Evolutionary conservation across 257 asterid genomes (phyloP).

Genomic region (Cruciata laevipes): DNA sequence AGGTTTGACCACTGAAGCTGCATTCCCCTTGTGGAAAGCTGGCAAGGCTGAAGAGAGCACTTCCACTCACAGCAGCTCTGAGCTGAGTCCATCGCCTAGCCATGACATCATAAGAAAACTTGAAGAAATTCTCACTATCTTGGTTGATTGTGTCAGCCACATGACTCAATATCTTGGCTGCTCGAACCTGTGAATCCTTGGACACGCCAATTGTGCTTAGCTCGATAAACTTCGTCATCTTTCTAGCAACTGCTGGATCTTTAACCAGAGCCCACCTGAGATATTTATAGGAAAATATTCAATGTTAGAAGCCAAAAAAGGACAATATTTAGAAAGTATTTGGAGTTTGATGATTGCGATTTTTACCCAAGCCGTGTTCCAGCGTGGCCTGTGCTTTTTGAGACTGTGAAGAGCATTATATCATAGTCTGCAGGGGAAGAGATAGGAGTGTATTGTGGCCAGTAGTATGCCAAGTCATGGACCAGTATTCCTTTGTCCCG

Average conservation of each 20-base stretch:
- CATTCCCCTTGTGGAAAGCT: constrained; percentile 45
- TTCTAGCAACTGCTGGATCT: constrained; percentile 62
- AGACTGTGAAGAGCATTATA: constrained; percentile 84
- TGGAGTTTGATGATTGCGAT: neutral
- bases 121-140: constrained; percentile 48
- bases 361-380: constrained; percentile 84
- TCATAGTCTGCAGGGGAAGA: constrained; percentile 66
- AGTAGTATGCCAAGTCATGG: constrained; percentile 86
- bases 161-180: constrained; percentile 66
- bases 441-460: constrained; percentile 90
- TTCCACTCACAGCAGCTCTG: constrained; percentile 40
- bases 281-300: neutral
- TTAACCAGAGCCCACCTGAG: constrained; percentile 93
- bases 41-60: constrained; percentile 58
- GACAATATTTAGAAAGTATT: neutral
- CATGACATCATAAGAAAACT: constrained; percentile 44
- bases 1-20: constrained; percentile 46
- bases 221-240: constrained; percentile 71
- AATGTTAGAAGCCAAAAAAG: neutral
- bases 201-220: constrained; percentile 83
- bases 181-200: constrained; percentile 84
- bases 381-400: constrained; percentile 95
- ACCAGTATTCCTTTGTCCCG: constrained; percentile 45
- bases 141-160: constrained; percentile 44
- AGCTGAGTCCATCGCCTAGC: constrained; percentile 68